These are phyloP conservation scores for Chrysophaeum taylorii DNA, from an alignment of 352 stramenopile genomes.

Conservation along the genomic window DNA sequence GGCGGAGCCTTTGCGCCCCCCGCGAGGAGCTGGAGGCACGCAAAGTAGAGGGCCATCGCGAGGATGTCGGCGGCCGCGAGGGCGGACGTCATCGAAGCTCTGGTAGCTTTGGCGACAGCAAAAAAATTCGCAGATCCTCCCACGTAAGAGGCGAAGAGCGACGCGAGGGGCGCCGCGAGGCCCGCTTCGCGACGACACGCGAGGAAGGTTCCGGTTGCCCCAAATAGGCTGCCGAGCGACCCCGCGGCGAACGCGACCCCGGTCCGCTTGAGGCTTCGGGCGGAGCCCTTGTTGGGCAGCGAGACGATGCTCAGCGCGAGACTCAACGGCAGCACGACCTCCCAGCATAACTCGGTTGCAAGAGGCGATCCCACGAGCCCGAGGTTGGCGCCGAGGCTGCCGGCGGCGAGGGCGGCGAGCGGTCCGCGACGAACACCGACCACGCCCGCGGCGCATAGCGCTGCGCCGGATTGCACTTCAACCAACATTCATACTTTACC, in stretches of 20 bases:
- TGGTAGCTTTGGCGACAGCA: slow-evolving; percentile 32
- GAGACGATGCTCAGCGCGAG: slow-evolving; percentile 40
- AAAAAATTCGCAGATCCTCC: slow-evolving; percentile 51
- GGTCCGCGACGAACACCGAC: too few species aligned
- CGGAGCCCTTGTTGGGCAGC: slow-evolving; percentile 10
- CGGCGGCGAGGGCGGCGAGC: too few species aligned
- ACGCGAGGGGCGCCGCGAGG: slow-evolving; percentile 34
- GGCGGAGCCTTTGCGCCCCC: too few species aligned
- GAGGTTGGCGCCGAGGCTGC: too few species aligned
- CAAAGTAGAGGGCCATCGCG: slow-evolving; percentile 51
- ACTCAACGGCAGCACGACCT: slow-evolving; percentile 39
- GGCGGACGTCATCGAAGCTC: slow-evolving; percentile 29
- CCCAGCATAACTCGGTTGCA: too few species aligned
- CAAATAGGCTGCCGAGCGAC: slow-evolving; percentile 28
- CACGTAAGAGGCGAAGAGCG: slow-evolving; percentile 42
- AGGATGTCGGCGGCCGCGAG: slow-evolving; percentile 47
- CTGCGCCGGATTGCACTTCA: too few species aligned
- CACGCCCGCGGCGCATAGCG: too few species aligned
- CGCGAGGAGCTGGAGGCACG: slow-evolving; percentile 28
- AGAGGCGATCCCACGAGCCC: too few species aligned
- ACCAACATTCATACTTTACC: too few species aligned
- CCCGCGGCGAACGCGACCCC: slow-evolving; percentile 38
- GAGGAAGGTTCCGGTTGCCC: slow-evolving; percentile 1
- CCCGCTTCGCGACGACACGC: slow-evolving; percentile 14
- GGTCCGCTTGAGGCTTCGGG: slow-evolving; percentile 26